phyloP scores from a whole-genome alignment of 2,329 filamentous ascomycete species.

The Penicillium sp. region DNA sequence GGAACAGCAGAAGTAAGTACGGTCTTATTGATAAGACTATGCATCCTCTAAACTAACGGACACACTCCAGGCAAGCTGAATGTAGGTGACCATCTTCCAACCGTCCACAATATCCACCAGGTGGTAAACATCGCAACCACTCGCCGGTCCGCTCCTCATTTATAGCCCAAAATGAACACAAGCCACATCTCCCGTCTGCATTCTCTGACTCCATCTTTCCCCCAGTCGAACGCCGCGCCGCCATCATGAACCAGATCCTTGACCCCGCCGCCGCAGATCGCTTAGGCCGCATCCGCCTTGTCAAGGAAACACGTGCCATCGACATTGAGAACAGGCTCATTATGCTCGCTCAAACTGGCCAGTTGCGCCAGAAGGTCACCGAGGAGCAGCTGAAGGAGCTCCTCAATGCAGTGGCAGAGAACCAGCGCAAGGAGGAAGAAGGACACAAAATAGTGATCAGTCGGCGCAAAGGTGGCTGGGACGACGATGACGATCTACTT shows the following conservation, averaged over 20 bases:
- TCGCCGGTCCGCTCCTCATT: too few species aligned
- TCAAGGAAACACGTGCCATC: conserved; percentile 85
- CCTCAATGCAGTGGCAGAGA: conserved; percentile 78
- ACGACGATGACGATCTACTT: conserved; percentile 63
- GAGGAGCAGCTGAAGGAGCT: conserved; percentile 93
- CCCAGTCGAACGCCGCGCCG: conserved; percentile 34
- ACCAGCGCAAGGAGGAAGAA: conserved; percentile 57
- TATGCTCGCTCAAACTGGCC: conserved; percentile 82
- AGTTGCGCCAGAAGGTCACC: conserved; percentile 81
- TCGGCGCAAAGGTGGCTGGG: conserved; percentile 77
- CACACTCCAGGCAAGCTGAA: conserved; percentile 32
- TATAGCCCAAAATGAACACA: conserved; percentile 5
- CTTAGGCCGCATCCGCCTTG: conserved; percentile 87
- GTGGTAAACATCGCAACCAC: too few species aligned
- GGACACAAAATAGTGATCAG: conserved; percentile 81
- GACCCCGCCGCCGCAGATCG: conserved; percentile 91
- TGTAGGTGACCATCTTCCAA: conserved; percentile 21
- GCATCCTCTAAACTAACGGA: conserved; percentile 1
- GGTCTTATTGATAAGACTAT: not conserved
- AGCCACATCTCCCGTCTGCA: too few species aligned
- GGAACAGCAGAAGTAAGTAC: conserved; percentile 62
- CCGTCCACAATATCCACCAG: not conserved
- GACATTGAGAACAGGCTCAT: conserved; percentile 93
- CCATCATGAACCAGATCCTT: conserved; percentile 85
- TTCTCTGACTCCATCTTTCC: too few species aligned